Evolutionary conservation across 768 basidiomycete genomes (phyloP), one percentile per base, ranked within the genome.

Genomic region (Mycena indigotica): DNA sequence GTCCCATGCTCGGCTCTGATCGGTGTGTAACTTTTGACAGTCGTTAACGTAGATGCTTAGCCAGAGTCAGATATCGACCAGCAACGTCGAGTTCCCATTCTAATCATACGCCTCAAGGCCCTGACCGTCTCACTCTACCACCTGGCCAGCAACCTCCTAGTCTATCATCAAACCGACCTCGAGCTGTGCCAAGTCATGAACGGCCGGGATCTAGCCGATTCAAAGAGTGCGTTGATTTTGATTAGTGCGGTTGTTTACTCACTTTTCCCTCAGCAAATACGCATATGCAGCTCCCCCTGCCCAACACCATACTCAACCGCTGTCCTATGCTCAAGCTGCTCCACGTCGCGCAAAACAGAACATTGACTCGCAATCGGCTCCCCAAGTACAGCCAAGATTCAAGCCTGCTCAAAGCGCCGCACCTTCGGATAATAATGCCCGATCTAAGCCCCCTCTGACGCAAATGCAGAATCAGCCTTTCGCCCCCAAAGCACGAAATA

Each of bases 111-210:
- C 85, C 87, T 17, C 56, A 82, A 12, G 86, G 78, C 19, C 88
- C 88, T 24, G 73, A 81, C 62, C 74, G 91, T 68, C 76, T 92
- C 30, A 92, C 89, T 2, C 75, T 91, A 21, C 86, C 85, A 17
- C 82, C 77, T 13, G 79, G 80, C 40, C 87, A 87, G 64, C 80
- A 80, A 29, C 74, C 77, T 40, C 81, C 84, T 6, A 75, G 71
- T 29, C 66, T 80, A 24, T 72, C 73, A 3, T 67, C 73, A 10
- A 65, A 67, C 52, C 45, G 28, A 13, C 55, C 21, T 60, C 70
- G 72, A 26, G 53, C 65, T 48, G 50, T 50, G 28, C 57, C 46
- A 51, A 40, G 23, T n/a, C 48, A 64, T 17, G 73, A 77, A 41
- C 76, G 79, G 57, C 83, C 85, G 21, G 75, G 77, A 24, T 81